phyloP scores from a whole-genome alignment of 1,284 basidiomycete genomes.

The Cutaneotrichosporon dermatis region DNA sequence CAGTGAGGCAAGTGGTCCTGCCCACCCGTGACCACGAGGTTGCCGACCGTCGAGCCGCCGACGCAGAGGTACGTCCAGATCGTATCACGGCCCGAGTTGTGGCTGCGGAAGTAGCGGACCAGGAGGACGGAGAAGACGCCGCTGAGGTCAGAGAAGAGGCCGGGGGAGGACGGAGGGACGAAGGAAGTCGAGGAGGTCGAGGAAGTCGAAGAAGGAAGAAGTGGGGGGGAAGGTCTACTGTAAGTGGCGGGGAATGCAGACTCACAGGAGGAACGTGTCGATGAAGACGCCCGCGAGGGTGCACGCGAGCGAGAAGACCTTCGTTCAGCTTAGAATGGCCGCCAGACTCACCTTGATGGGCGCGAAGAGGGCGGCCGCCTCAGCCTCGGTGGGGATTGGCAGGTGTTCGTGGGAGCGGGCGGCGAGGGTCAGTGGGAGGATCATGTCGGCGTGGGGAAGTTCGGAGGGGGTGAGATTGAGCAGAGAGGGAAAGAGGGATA shows the following conservation, averaged over 20 bases:
- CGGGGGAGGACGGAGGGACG: too few species aligned
- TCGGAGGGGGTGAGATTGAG: too few species aligned
- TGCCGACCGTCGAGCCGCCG: neutral
- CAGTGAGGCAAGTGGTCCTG: neutral
- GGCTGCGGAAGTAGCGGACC: slow-evolving; percentile 17
- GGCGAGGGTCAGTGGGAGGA: too few species aligned
- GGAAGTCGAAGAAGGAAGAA: too few species aligned
- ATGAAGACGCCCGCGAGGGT: slow-evolving; percentile 19
- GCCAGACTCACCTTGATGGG: too few species aligned
- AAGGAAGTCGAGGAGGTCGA: too few species aligned
- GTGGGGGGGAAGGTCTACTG: too few species aligned
- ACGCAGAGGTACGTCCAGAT: slow-evolving; percentile 20
- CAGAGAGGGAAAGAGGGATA: too few species aligned
- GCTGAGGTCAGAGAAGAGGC: slow-evolving; percentile 4
- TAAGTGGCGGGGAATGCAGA: neutral
- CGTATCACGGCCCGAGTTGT: slow-evolving; percentile 18
- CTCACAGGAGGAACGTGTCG: slow-evolving; percentile 25
- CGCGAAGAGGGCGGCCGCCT: too few species aligned
- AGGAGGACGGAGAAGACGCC: slow-evolving; percentile 25
- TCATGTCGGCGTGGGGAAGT: too few species aligned
- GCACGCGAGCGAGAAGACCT: neutral
- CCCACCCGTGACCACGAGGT: neutral
- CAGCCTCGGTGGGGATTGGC: too few species aligned
- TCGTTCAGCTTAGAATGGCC: neutral
- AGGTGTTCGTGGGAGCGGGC: too few species aligned